A percentile compares a stretch with the other conserved stretches of the same genome.
Conservation (phyloP, 202 grass and related monocot species). For the Elaeis oleifera region DNA sequence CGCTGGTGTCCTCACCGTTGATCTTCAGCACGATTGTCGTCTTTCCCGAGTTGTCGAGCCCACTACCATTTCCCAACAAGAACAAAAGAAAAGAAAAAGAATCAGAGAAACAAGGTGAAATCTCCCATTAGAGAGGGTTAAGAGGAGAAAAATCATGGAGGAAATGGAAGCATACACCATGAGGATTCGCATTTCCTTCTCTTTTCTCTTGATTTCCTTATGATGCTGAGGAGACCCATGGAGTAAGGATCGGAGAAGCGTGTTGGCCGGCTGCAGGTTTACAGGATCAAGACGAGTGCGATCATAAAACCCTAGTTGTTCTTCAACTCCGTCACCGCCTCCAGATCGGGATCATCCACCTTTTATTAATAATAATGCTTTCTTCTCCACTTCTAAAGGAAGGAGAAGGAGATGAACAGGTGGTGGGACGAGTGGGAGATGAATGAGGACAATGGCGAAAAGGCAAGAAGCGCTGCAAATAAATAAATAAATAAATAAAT, state of each 20-base stretch:
- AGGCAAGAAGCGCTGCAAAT: no score
- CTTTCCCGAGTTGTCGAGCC: conserved; percentile 84
- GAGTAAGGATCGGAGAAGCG: not conserved
- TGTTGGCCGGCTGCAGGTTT: no score
- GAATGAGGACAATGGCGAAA: no score
- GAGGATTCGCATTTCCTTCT: conserved; percentile 97
- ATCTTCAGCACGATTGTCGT: conserved; percentile 79
- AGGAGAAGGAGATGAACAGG: no score
- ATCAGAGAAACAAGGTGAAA: not conserved
- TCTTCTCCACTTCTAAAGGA: no score
- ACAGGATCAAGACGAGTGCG: no score
- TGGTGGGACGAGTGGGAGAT: no score
- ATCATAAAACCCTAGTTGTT: no score
- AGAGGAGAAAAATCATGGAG: not conserved
- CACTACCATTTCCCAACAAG: conserved; percentile 21
- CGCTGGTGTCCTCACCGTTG: conserved; percentile 74
- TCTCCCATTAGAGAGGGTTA: not conserved
- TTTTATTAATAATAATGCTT: no score
- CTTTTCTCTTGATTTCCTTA: conserved; percentile 84
- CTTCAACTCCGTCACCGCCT: no score
- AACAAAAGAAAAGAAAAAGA: not conserved
- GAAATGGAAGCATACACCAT: conserved; percentile 60
- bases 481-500: no score
- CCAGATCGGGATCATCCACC: no score
- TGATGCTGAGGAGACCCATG: conserved; percentile 92